Conservation (phyloP, 2,329 filamentous ascomycete genomes). For the Karstenula rhodostoma region DNA sequence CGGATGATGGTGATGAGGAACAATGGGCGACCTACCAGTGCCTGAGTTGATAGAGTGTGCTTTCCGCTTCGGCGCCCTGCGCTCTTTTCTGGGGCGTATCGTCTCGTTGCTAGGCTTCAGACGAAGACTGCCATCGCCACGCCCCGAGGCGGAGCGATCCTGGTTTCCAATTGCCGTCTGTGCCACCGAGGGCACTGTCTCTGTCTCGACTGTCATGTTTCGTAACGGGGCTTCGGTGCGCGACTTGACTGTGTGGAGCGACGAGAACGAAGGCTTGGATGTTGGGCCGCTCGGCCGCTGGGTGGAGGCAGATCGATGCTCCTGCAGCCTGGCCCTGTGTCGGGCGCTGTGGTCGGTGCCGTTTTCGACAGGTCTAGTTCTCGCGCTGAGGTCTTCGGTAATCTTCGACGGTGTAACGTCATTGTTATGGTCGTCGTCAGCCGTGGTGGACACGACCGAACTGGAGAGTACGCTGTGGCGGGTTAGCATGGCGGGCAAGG, state of each 20-base stretch:
- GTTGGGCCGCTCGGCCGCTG: conserved; percentile 59
- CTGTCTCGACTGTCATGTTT: conserved; percentile 97
- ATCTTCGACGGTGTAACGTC: conserved; percentile 55
- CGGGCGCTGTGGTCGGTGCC: conserved; percentile 69
- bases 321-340: conserved; percentile 42
- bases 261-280: conserved; percentile 73
- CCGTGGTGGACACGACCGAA: conserved; percentile 29
- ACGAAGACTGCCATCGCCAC: conserved; percentile 77
- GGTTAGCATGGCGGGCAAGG: conserved; percentile 25
- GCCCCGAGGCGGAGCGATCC: conserved; percentile 65
- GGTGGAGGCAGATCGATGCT: conserved; percentile 56
- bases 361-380: conserved; percentile 58
- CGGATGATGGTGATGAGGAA: conserved; percentile 42
- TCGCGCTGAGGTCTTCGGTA: conserved; percentile 54
- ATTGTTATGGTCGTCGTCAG: conserved; percentile 51
- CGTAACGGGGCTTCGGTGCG: conserved; percentile 79
- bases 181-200: conserved; percentile 90
- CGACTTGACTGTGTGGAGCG: conserved; percentile 68
- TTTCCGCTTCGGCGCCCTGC: conserved; percentile 81
- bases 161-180: conserved; percentile 74
- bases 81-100: conserved; percentile 92
- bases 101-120: conserved; percentile 94
- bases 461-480: conserved; percentile 22
- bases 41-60: conserved; percentile 73
- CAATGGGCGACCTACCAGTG: conserved; percentile 69